Evolutionary conservation across 2,329 filamentous ascomycete species (phyloP).

Genomic region (Rhynchosporium agropyri): DNA sequence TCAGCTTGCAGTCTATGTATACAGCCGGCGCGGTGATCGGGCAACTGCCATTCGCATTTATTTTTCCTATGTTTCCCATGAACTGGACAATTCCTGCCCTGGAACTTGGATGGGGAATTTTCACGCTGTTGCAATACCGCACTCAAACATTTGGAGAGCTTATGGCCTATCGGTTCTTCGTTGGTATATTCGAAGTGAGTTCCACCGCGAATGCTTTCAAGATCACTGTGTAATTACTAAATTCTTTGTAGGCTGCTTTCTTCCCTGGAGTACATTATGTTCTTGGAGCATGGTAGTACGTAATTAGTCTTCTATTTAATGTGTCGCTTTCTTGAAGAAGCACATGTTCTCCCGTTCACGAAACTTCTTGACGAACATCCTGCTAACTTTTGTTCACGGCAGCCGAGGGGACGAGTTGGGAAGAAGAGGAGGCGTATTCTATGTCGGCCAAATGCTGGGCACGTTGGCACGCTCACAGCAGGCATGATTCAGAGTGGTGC

Average conservation of each 20-base stretch:
- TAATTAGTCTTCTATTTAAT: too few species aligned
- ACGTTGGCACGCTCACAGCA: slow-evolving; percentile 30
- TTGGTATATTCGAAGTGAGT: slow-evolving; percentile 54
- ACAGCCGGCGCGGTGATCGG: slow-evolving; percentile 35
- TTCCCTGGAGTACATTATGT: slow-evolving; percentile 45
- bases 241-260: slow-evolving; percentile 37
- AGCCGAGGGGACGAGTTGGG: slow-evolving; percentile 39
- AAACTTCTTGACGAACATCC: too few species aligned
- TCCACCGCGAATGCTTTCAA: background rate
- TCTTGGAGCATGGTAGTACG: slow-evolving; percentile 43
- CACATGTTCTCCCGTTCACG: too few species aligned
- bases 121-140: slow-evolving; percentile 38
- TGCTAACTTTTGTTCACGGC: too few species aligned
- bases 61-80: slow-evolving; percentile 39
- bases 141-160: slow-evolving; percentile 53
- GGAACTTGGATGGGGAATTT: slow-evolving; percentile 37
- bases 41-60: slow-evolving; percentile 36
- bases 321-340: too few species aligned
- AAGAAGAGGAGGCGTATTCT: slow-evolving; percentile 34
- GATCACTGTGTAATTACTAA: background rate
- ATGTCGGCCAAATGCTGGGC: slow-evolving; percentile 36
- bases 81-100: slow-evolving; percentile 36
- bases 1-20: slow-evolving; percentile 37
- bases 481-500: slow-evolving; percentile 36
- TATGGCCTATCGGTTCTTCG: slow-evolving; percentile 56